Base-by-base conservation (phyloP, 768 basidiomycete species). In the Termitomyces titanicus region DNA sequence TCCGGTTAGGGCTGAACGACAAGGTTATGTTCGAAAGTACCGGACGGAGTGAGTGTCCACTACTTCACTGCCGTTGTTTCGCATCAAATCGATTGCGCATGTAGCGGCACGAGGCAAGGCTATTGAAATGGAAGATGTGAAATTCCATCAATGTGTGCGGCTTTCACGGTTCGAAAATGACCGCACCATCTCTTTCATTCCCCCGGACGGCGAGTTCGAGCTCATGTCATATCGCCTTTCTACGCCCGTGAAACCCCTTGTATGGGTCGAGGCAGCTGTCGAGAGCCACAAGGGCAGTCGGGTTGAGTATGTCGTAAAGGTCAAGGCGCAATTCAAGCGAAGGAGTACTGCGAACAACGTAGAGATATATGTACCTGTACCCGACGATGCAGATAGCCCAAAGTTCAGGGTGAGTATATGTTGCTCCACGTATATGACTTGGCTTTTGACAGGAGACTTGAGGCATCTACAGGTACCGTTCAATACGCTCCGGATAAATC, bases 1-100 rank as follows among this genome's bases (percentile, higher is more conserved):
- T 98, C 44, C 81, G 96, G 55, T 72, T 99, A 27, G 97, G 96
- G 3, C 77, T 99, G 54, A 99, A 99, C 72, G 96, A 99, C 76
- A 98, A 98, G 73, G 94, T 98, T 70, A 98, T 99, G 96, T 98
- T 98, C 64, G 97, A 99, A 72, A 92, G 80, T 66, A 98, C 96
- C 2, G 96, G 96, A 18, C 81, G 97, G 63, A 93, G 94, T 95
- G 68, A 66, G 91, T 78, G 33, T 39, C 11, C 25, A 45, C 47
- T 40, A 29, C 3, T 24, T 20, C 24, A 31, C 15, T 15, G 29
- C 15, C 34, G 31, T 56, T 37, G 17, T 17, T 42, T 44, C 44
- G 17, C 18, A 18, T 22, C 22, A 25, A 7, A 25, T 5, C 9
- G 11, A 40, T 54, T 25, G 24, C 31, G 27, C 29, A 25, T 45